Percentiles rank a stretch among this genome's conserved stretches.
These are phyloP conservation scores for Cladosporium sp. DNA, from an alignment of 2,329 filamentous ascomycete species.

Conservation along the genomic window DNA sequence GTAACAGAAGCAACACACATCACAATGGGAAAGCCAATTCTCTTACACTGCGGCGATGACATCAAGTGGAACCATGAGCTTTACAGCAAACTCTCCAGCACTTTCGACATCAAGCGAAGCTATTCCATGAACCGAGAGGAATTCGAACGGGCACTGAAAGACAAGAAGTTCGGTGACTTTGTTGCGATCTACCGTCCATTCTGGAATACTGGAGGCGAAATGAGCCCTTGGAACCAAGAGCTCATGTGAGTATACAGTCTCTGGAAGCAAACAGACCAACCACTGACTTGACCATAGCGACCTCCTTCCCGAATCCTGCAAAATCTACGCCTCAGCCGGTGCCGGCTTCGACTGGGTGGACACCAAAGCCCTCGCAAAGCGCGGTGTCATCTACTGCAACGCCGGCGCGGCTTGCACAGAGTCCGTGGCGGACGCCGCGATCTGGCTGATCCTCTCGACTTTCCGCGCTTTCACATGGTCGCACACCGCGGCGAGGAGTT, in stretches of 20 bases:
- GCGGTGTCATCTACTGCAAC: conserved; percentile 69
- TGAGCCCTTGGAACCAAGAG: conserved; percentile 60
- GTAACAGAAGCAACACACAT: not conserved
- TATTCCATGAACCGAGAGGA: conserved; percentile 36
- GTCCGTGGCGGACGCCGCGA: conserved; percentile 68
- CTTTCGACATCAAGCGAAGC: conserved; percentile 38
- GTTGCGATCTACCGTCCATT: conserved; percentile 54
- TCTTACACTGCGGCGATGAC: conserved; percentile 43
- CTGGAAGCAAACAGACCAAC: not conserved
- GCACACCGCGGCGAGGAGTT: conserved; percentile 50
- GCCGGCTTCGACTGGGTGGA: conserved; percentile 63
- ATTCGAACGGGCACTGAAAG: conserved; percentile 37
- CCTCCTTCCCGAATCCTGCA: conserved; percentile 50
- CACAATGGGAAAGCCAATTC: conserved; percentile 20
- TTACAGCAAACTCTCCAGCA: conserved; percentile 33
- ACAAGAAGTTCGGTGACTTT: conserved; percentile 40
- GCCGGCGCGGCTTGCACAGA: conserved; percentile 66
- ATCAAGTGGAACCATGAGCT: conserved; percentile 43
- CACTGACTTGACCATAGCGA: not conserved
- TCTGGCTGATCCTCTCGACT: conserved; percentile 64
- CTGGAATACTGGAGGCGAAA: conserved; percentile 62
- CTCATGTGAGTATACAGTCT: conserved; percentile 39
- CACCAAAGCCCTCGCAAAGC: conserved; percentile 55
- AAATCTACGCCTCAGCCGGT: conserved; percentile 57
- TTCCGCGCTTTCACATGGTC: conserved; percentile 68